Conservation (phyloP, 257 asterid genomes). For the Solanum habrochaites region DNA sequence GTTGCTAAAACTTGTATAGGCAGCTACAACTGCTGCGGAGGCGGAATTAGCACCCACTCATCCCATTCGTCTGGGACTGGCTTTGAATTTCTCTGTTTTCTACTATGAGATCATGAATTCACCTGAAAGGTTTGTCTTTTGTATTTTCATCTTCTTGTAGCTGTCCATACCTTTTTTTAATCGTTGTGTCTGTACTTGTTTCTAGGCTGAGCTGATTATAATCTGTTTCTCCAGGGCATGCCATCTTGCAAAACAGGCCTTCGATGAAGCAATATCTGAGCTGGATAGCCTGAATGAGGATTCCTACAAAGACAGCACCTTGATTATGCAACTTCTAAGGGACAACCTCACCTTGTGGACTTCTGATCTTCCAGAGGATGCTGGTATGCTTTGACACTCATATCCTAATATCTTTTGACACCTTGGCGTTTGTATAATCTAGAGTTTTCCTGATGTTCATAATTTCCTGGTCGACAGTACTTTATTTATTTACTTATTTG, state of each 20-base stretch:
- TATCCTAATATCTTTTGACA: background rate
- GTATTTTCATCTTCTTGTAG: background rate
- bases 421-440: background rate
- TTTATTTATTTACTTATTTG: background rate
- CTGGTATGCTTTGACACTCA: slow-evolving; percentile 25
- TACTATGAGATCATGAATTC: slow-evolving; percentile 80
- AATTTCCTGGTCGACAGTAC: background rate
- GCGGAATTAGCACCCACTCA: slow-evolving; percentile 81
- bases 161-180: background rate
- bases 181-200: background rate
- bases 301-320: slow-evolving; percentile 87
- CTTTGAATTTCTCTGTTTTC: slow-evolving; percentile 85
- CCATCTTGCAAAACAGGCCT: slow-evolving; percentile 90
- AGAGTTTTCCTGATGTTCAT: background rate
- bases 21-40: slow-evolving; percentile 69
- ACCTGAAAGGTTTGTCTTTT: slow-evolving; percentile 65
- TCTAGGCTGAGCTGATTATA: background rate
- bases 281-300: slow-evolving; percentile 80
- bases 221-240: slow-evolving; percentile 53
- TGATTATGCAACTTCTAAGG: slow-evolving; percentile 87
- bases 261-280: slow-evolving; percentile 92
- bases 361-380: slow-evolving; percentile 80
- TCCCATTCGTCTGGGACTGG: slow-evolving; percentile 90
- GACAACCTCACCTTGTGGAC: slow-evolving; percentile 93
- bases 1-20: slow-evolving; percentile 27